Percentiles rank a stretch among this genome's conserved stretches.
Conservation (phyloP, 2,329 filamentous ascomycete species). For the Neophaeococcomyces aloes region DNA sequence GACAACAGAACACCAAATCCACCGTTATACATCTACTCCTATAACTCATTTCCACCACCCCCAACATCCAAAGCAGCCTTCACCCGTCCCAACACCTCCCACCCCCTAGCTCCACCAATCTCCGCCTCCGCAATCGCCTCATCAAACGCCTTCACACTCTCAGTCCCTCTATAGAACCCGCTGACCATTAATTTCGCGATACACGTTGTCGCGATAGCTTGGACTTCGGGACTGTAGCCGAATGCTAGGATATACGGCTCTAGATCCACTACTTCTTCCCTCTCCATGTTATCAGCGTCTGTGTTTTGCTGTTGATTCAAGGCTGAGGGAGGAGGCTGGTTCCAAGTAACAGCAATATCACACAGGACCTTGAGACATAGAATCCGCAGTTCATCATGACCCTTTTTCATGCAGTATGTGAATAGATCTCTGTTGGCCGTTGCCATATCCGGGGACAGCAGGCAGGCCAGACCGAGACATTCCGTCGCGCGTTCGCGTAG, state of each 20-base stretch:
- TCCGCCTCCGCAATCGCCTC: slow-evolving; percentile 43
- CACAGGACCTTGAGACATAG: slow-evolving; percentile 85
- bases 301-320: too few relatives aligned
- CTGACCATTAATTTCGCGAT: slow-evolving; percentile 42
- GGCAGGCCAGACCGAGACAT: slow-evolving; percentile 79
- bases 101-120: slow-evolving; percentile 32
- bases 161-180: slow-evolving; percentile 29
- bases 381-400: slow-evolving; percentile 78
- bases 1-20: too few relatives aligned
- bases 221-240: slow-evolving; percentile 45
- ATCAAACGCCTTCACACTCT: slow-evolving; percentile 40
- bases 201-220: slow-evolving; percentile 38
- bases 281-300: slow-evolving; percentile 2
- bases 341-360: slow-evolving; percentile 41
- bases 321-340: too few relatives aligned
- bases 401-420: slow-evolving; percentile 91
- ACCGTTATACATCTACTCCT: too few relatives aligned
- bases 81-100: slow-evolving; percentile 37
- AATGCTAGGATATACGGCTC: slow-evolving; percentile 51
- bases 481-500: slow-evolving; percentile 83
- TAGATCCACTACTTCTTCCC: slow-evolving; percentile 49
- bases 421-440: slow-evolving; percentile 88
- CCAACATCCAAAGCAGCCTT: slow-evolving; percentile 37
- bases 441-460: slow-evolving; percentile 81
- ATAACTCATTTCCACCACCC: too few relatives aligned